Base-by-base conservation (phyloP, 1,139 yeast genomes). In the Lodderomyces metapsilosis region DNA sequence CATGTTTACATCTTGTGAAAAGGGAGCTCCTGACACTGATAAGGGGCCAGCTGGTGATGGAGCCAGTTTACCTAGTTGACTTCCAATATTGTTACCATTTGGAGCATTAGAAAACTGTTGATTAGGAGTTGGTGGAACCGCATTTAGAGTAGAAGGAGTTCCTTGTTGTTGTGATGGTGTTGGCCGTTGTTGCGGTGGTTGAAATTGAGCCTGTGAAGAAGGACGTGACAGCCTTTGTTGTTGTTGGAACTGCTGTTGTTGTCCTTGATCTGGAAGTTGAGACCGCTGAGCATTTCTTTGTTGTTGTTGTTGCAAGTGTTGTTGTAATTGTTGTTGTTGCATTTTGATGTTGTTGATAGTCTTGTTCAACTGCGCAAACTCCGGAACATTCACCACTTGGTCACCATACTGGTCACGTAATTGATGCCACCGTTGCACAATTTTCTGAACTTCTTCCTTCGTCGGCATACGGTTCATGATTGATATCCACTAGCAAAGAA, bases 391-490 rank as follows among this genome's bases (percentile, higher is more conserved):
- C 9, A 72, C 71, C 1, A 82, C 87, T 48, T 74, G 79, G 37
- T 80, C 84, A n/a, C 87, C 86, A 52, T 68, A 78, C 53, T 81
- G 84, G 42, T 71, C 70, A 44, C 79, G 72, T 50, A 82, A 64
- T 54, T 78, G 83, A 50, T 78, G 80, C 85, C 86, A 80, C 46
- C 85, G 76, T 58, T 69, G 72, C 42, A 71, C 56, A 25, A 66
- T 61, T 51, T 64, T 68, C 53, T 69, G 76, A 32, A 72, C 57
- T 45, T 72, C 76, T 52, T 73, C 78, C 49, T 71, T 60, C 47
- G 59, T 64, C 38, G 61, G 53, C 43, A 56, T 62, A 35, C 62
- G 55, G 50, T 62, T 64, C 69, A 64, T 63, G 3, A 11, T 32
- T 21, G 16, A 20, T 32, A 28, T 28, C 32, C 4, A 28, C 10